phyloP scores from a whole-genome alignment of 2,329 filamentous ascomycete species.

The Berkeleyomyces basicola region DNA sequence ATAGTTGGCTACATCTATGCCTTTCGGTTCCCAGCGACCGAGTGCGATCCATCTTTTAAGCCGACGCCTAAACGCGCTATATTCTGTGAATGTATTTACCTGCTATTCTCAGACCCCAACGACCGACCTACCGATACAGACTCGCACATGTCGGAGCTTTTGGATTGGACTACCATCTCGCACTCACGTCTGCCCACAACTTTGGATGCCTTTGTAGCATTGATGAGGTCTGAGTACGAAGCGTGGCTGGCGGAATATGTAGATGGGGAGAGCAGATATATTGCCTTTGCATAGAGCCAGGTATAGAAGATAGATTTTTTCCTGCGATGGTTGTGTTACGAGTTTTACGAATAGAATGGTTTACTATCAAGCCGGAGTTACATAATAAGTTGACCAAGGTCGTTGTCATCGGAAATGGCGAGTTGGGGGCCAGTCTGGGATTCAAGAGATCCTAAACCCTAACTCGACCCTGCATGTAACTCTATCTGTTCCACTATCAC shows the following conservation, averaged over 20 bases:
- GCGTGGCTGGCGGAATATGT: neutral
- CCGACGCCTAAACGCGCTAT: slow-evolving; percentile 8
- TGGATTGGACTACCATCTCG: slow-evolving; percentile 11
- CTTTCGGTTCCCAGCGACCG: slow-evolving; percentile 7
- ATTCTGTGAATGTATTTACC: slow-evolving; percentile 12
- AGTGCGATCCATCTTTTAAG: slow-evolving; percentile 4
- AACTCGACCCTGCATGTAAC: too few relatives aligned
- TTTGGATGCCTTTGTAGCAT: slow-evolving; percentile 5
- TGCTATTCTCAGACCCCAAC: slow-evolving; percentile 3
- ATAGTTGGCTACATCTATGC: slow-evolving; percentile 13
- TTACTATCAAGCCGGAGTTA: too few relatives aligned
- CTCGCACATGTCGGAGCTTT: slow-evolving; percentile 7
- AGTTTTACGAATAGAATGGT: too few relatives aligned
- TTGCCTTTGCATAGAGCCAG: neutral
- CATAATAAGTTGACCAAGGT: too few relatives aligned
- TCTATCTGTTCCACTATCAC: too few relatives aligned
- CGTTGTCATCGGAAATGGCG: too few relatives aligned
- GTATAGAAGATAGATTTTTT: too few relatives aligned
- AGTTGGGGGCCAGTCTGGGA: too few relatives aligned
- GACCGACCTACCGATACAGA: slow-evolving; percentile 4
- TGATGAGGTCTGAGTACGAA: slow-evolving; percentile 10
- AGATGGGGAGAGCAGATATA: neutral
- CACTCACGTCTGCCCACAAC: slow-evolving; percentile 7
- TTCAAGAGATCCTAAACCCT: too few relatives aligned
- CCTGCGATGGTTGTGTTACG: too few relatives aligned